Evolutionary conservation across 2,329 filamentous ascomycete genomes (phyloP), one percentile per base, ranked within the genome.

Genomic region (Ascochyta clinopodiicola): DNA sequence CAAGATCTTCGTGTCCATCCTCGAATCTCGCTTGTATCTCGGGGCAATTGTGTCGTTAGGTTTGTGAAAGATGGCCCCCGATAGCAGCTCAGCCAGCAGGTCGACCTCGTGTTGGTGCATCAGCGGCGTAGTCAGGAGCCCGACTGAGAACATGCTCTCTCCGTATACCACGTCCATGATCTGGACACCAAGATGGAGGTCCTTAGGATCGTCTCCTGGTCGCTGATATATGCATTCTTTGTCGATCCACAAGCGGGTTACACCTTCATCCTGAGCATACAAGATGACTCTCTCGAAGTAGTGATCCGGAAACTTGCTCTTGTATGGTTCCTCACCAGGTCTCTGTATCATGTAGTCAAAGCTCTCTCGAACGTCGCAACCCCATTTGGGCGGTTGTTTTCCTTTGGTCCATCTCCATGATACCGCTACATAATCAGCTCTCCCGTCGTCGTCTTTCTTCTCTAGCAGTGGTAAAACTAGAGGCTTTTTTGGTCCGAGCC

Each of bases 141-240:
- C 63, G 22, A 66, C 53, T 0, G 62, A 50, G 15, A n/a, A 22
- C 3, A 5, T 29, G 19, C 59, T 60, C 5, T 38, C 44, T 9
- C 53, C 63, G 9, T 68, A 66, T 1, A 68, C 59, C 7, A 54
- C 46, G 19, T 67, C 62, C 62, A 67, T 67, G 35, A 60, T 59
- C 34, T 66, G 64, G 10, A 66, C 42, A 1, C 61, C 64, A 13
- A 57, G 46, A 2, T 44, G 35, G 9, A 27, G 31, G 21, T 66
- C 64, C 2, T 34, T 12, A 6, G 43, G 42, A 22, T 44, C 36
- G 15, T 63, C 62, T n/a, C 35, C 59, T 3, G 17, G 2, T n/a
- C 43, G 47, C 34, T 68, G 65, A 15, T 60, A 62, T 15, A 68
- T 67, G 24, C 61, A 64, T 15, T 64, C 63, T 39, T 48, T 62